Base-by-base conservation (phyloP, 2,329 filamentous ascomycete species). In the Emericellopsis atlantica region DNA sequence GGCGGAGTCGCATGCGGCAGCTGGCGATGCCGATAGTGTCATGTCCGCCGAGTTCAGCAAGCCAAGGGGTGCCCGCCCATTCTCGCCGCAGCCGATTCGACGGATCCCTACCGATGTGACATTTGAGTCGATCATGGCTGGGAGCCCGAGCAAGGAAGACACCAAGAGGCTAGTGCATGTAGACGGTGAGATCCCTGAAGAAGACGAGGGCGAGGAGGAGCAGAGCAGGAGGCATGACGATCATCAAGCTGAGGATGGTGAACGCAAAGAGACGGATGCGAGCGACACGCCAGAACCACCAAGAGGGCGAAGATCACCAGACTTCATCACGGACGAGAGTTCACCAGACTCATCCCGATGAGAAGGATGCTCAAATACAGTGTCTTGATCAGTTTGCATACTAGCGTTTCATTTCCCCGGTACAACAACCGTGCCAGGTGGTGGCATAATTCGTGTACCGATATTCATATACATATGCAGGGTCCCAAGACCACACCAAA, bases 71-170 rank as follows among this genome's bases (percentile, higher is more conserved):
- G 67, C 71, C 15, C 55, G 76, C 26, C 76, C 76, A 0, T 81
- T 81, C 49, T 77, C 73, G 14, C 77, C 77, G 3, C 72, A 74
- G 50, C 75, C 61, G 21, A 65, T 66, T 35, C 55, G 64, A 9
- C 54, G 62, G 2, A 49, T 57, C 10, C 59, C 61, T 15, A 63
- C 61, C 21, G 64, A 63, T 31, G 62, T 66, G 29, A 61, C 62
- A 24, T 57, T 54, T 40, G 62, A 65, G 37, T 63, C 60, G 4
- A 43, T 53, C 2, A 46, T 51, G 22, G 44, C 43, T 4, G n/a
- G 47, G 24, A 24, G 26, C 38, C 21, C 34, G 32, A 16, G 18
- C 10, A 24, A 16, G 33, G 18, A 33, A 7, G 22, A 40, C 23
- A 5, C 31, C 11, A 21, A 29, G 16, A n/a, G 21, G 16, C 15